Percentiles rank a stretch among this genome's conserved stretches.
phyloP scores from a whole-genome alignment of 306 rosid genomes.

The Medicago ruthenica region DNA sequence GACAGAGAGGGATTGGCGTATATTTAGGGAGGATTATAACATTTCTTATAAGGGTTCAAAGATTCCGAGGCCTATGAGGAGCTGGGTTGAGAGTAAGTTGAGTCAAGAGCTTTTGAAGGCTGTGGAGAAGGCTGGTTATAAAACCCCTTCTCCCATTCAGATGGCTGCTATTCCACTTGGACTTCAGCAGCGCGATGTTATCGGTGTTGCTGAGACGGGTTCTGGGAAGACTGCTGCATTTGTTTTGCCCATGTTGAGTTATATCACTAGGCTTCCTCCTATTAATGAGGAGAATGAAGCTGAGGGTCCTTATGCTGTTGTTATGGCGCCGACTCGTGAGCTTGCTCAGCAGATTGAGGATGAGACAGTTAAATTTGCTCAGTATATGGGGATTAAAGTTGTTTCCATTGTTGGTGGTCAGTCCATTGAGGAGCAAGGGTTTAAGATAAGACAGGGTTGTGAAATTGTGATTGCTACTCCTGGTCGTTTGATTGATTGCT shows the following conservation, averaged over 20 bases:
- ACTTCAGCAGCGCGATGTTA: constrained; percentile 84
- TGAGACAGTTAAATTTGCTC: constrained; percentile 85
- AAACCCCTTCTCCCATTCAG: constrained; percentile 92
- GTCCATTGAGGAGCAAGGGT: constrained; percentile 93
- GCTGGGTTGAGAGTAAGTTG: constrained; percentile 77
- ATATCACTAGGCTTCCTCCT: constrained; percentile 84
- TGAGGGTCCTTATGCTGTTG: constrained; percentile 92
- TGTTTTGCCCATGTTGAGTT: constrained; percentile 91
- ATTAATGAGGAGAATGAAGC: constrained; percentile 92
- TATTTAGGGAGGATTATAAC: constrained; percentile 83
- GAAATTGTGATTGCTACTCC: constrained; percentile 95
- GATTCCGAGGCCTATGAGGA: constrained; percentile 87
- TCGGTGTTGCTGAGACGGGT: constrained; percentile 89
- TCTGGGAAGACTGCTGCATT: constrained; percentile 97
- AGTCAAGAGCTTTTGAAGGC: constrained; percentile 73
- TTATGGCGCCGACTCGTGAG: constrained; percentile 96
- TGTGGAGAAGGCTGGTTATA: constrained; percentile 85
- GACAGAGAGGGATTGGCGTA: constrained; percentile 91
- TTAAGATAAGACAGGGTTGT: constrained; percentile 86
- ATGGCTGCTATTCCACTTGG: constrained; percentile 96
- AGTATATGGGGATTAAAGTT: constrained; percentile 77
- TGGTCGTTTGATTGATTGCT: constrained; percentile 84
- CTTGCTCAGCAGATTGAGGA: constrained; percentile 95
- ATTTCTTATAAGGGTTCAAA: constrained; percentile 85
- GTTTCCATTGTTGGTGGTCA: constrained; percentile 96